Percentiles rank a stretch among this genome's conserved stretches.
phyloP scores from a whole-genome alignment of 495 filamentous ascomycete species.

The Penicillium macrosclerotiorum region DNA sequence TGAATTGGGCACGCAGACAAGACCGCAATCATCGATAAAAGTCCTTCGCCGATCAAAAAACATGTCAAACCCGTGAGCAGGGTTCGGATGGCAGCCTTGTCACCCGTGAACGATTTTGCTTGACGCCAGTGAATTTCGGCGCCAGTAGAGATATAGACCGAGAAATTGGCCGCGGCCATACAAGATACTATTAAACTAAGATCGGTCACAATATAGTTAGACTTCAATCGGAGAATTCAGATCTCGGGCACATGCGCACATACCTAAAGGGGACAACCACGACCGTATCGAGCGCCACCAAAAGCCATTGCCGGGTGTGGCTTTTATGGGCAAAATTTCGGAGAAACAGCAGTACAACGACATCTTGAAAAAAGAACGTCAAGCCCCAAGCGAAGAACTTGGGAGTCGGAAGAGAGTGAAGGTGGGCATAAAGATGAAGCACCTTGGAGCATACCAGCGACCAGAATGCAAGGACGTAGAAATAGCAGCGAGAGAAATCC shows the following conservation, averaged over 20 bases:
- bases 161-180: slow-evolving; percentile 37
- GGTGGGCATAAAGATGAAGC: slow-evolving; percentile 38
- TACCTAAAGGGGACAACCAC: slow-evolving; percentile 37
- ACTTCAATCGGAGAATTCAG: not conserved
- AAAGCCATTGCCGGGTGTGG: slow-evolving; percentile 21
- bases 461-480: slow-evolving; percentile 34
- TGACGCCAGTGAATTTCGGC: slow-evolving; percentile 45
- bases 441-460: slow-evolving; percentile 34
- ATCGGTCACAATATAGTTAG: not conserved
- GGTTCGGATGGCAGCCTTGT: slow-evolving; percentile 36
- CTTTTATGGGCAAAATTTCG: slow-evolving; percentile 25
- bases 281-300: slow-evolving; percentile 18
- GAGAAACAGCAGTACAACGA: slow-evolving; percentile 29
- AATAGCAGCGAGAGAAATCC: slow-evolving; percentile 36
- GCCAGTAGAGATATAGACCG: slow-evolving; percentile 38
- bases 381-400: slow-evolving; percentile 34
- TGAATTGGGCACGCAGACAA: slow-evolving; percentile 27
- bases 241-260: slow-evolving; percentile 10
- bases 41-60: slow-evolving; percentile 33
- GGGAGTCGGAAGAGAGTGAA: slow-evolving; percentile 29
- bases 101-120: slow-evolving; percentile 32
- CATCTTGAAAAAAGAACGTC: slow-evolving; percentile 43
- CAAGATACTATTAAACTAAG: slow-evolving; percentile 33
- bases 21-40: slow-evolving; percentile 27
- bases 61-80: slow-evolving; percentile 38